These are phyloP conservation scores for Arxiozyma bovina DNA, from an alignment of 1,139 yeast species.

Conservation along the genomic window DNA sequence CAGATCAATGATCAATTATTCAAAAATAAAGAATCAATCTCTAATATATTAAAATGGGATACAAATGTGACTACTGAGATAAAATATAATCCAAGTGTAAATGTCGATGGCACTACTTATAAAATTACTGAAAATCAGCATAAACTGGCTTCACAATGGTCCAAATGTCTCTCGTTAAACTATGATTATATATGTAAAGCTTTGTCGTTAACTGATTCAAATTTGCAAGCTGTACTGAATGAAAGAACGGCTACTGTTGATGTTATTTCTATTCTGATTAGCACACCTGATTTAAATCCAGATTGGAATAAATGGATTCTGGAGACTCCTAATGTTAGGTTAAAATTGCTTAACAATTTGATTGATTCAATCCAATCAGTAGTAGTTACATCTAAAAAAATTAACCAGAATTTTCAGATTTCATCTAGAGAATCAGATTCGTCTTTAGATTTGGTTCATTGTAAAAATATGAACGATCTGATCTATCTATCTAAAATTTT, in stretches of 20 bases:
- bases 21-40: background rate
- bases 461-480: constrained; percentile 37
- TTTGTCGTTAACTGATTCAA: constrained; percentile 23
- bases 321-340: constrained; percentile 3
- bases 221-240: constrained; percentile 28
- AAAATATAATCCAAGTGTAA: background rate
- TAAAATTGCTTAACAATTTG: constrained; percentile 27
- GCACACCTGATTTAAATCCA: constrained; percentile 16
- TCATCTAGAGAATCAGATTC: background rate
- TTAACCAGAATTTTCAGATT: background rate
- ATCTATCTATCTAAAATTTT: constrained; percentile 38
- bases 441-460: constrained; percentile 10
- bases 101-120: constrained; percentile 12
- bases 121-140: constrained; percentile 7
- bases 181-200: constrained; percentile 13
- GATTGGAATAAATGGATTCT: background rate
- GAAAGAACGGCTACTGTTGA: constrained; percentile 33
- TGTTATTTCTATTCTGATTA: constrained; percentile 36
- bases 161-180: constrained; percentile 9
- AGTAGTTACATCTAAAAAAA: constrained; percentile 6
- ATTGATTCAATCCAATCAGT: constrained; percentile 24
- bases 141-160: constrained; percentile 11
- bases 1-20: background rate
- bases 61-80: background rate
- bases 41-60: background rate